Conservation (phyloP, 495 filamentous ascomycete genomes). For the Aspergillus sparsus region DNA sequence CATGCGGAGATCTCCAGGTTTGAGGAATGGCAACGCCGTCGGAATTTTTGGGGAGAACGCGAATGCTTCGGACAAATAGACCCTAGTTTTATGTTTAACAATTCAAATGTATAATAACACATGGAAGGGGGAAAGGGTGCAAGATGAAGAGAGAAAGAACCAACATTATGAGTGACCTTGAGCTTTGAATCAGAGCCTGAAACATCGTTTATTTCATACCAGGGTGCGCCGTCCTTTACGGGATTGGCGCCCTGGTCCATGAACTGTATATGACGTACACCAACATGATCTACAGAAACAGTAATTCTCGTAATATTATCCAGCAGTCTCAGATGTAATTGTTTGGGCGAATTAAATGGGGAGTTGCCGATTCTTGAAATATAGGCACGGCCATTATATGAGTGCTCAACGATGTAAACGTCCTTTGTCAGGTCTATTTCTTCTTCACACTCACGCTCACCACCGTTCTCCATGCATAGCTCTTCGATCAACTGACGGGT, state of each 20-base stretch:
- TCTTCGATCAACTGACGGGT: conserved; percentile 15
- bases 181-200: neutral
- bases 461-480: neutral
- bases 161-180: conserved; percentile 13
- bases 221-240: conserved; percentile 15
- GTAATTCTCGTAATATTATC: neutral
- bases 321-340: neutral
- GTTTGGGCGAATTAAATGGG: neutral
- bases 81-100: conserved; percentile 16
- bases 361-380: neutral
- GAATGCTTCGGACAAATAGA: conserved; percentile 15
- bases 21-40: neutral
- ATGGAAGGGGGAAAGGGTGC: neutral
- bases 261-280: conserved; percentile 1
- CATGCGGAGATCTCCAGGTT: conserved; percentile 15
- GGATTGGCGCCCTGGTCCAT: neutral
- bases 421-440: neutral
- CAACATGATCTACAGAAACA: conserved; percentile 1
- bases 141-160: conserved; percentile 12
- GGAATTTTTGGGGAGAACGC: neutral
- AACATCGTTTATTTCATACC: conserved; percentile 16
- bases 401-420: neutral
- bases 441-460: neutral
- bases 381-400: neutral
- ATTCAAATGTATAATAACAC: neutral